Conservation (phyloP, 2,329 filamentous ascomycete species). For the Thelonectria olida region DNA sequence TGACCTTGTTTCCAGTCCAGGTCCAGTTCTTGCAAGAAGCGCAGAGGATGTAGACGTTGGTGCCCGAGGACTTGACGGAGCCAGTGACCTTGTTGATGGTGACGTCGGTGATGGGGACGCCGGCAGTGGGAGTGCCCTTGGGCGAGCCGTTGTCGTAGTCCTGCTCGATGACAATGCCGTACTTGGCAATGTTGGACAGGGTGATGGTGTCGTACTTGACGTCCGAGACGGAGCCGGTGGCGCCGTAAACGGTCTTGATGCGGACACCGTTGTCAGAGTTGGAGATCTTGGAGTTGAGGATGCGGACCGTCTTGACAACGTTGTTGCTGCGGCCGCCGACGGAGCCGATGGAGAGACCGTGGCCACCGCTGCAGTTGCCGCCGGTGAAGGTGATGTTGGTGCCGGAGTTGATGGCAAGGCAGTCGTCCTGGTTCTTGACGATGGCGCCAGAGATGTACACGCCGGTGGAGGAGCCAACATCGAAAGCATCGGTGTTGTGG, state of each 20-base stretch:
- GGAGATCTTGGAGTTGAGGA: conserved; percentile 58
- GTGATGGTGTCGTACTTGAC: conserved; percentile 56
- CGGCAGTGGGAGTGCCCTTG: conserved; percentile 54
- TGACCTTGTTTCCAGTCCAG: conserved; percentile 58
- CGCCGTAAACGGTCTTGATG: conserved; percentile 59
- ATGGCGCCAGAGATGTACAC: conserved; percentile 62
- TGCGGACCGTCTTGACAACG: conserved; percentile 59
- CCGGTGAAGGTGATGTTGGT: conserved; percentile 56
- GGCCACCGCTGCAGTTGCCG: conserved; percentile 55
- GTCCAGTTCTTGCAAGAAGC: conserved; percentile 61
- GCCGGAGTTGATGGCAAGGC: conserved; percentile 66
- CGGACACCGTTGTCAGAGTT: conserved; percentile 63
- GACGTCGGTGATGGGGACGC: conserved; percentile 63
- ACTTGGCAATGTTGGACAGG: conserved; percentile 52
- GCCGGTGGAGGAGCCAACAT: conserved; percentile 59
- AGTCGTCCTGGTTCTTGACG: conserved; percentile 70
- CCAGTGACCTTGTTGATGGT: conserved; percentile 55
- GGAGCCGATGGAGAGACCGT: conserved; percentile 54
- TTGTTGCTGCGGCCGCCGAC: conserved; percentile 61
- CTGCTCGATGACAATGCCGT: conserved; percentile 52
- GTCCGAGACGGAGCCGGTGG: conserved; percentile 54
- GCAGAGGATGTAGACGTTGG: conserved; percentile 62
- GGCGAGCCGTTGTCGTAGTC: conserved; percentile 60
- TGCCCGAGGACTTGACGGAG: conserved; percentile 49
- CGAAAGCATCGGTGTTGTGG: conserved; percentile 69